Conservation (phyloP, 345 rosid genomes). For the Citrus reticulata region DNA sequence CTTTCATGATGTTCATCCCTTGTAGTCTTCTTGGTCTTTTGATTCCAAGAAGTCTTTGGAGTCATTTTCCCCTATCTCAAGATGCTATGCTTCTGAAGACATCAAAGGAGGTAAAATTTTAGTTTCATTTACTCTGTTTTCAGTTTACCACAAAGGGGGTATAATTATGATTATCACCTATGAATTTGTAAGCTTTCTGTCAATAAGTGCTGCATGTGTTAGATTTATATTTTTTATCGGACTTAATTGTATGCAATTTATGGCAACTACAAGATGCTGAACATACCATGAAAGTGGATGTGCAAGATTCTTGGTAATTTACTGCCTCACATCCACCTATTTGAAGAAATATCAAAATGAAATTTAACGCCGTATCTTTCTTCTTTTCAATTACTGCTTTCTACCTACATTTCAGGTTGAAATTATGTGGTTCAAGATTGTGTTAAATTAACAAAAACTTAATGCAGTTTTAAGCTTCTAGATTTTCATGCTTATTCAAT, state of each 20-base stretch:
- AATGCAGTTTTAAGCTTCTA: neutral
- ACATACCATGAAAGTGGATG: neutral
- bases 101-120: slow-evolving; percentile 58
- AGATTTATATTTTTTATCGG: neutral
- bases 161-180: neutral
- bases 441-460: neutral
- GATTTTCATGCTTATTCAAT: neutral
- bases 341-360: neutral
- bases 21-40: slow-evolving; percentile 73
- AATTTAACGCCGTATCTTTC: neutral
- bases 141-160: neutral
- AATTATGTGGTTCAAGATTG: neutral
- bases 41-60: slow-evolving; percentile 63
- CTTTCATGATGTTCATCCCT: slow-evolving; percentile 84
- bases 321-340: neutral
- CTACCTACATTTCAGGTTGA: neutral
- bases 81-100: slow-evolving; percentile 49
- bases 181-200: slow-evolving; percentile 1
- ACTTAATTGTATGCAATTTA: neutral
- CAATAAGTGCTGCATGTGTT: neutral
- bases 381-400: neutral
- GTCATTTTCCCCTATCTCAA: slow-evolving; percentile 51
- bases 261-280: neutral
- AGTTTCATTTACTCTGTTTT: slow-evolving; percentile 9
- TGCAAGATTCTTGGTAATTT: neutral